Base-by-base conservation (phyloP, 768 basidiomycete species). In the Boletellus emodensis region DNA sequence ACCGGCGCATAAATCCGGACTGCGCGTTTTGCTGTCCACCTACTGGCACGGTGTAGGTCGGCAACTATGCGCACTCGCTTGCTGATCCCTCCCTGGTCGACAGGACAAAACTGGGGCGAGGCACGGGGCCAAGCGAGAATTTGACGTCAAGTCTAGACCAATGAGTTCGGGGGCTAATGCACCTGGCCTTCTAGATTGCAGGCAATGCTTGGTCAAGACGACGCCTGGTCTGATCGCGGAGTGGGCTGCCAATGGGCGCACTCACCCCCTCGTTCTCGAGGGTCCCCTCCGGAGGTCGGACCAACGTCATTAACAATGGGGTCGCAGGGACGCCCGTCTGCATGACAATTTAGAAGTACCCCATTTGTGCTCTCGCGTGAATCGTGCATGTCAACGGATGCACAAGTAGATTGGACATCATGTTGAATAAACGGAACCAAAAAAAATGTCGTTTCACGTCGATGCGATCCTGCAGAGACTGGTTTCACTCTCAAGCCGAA, bases 71-170 rank as follows among this genome's bases (percentile, higher is more conserved):
- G 41, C 45, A 56, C 30, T 52, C 56, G 55, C 58, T 56, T 57
- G 54, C 41, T 55, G 46, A 62, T 59, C 53, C 53, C 45, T 55
- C 52, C 46, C 51, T 59, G 52, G 51, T 44, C 32, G 44, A 58
- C 39, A 39, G 40, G 43, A 51, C 54, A 54, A 50, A 59, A 58
- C 55, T 58, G 52, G 68, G 68, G 61, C 53, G 62, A 55, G 46
- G 46, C 54, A 44, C 52, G n/a, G 15, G 15, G 22, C 47, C 56
- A 59, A 68, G 61, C 61, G 57, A 57, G 47, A 56, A 57, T 60
- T 56, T 65, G 62, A 60, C 55, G 30, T 57, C 46, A 41, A 56
- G 56, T 66, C 63, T 68, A 60, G 65, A 52, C 61, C 57, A 14
- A 42, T 40, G 26, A 36, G 55, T 22, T 60, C 49, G 54, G 54